phyloP scores from a whole-genome alignment of 2,329 filamentous ascomycete genomes.

The Plectosphaerella plurivora region DNA sequence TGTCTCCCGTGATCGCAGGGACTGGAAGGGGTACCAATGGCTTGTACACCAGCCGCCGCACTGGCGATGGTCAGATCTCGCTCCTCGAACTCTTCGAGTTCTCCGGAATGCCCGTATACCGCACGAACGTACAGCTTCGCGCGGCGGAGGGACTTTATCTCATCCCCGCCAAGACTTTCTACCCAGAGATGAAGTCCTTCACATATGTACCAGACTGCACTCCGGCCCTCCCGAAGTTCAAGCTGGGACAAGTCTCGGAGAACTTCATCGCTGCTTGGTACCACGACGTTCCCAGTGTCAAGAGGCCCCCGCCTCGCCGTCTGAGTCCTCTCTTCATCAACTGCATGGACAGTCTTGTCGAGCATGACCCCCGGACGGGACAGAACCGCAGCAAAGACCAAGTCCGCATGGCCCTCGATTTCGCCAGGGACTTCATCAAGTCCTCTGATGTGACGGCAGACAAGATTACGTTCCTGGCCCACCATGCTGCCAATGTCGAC shows the following conservation, averaged over 20 bases:
- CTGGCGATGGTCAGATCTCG: constrained; percentile 6
- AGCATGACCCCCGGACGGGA: not conserved
- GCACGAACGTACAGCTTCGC: constrained; percentile 13
- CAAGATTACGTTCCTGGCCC: not conserved
- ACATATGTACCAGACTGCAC: constrained; percentile 6
- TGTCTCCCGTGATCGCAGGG: constrained; percentile 3
- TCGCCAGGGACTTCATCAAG: too few relatives aligned
- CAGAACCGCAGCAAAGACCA: too few relatives aligned
- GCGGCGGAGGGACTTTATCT: constrained; percentile 15
- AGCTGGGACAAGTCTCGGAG: not conserved
- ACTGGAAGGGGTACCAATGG: not conserved
- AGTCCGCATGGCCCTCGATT: too few relatives aligned
- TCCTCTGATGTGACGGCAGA: constrained; percentile 5
- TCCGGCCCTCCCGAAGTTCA: not conserved
- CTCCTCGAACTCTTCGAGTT: constrained; percentile 8
- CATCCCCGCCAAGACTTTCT: constrained; percentile 7
- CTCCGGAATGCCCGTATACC: constrained; percentile 11
- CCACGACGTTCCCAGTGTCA: not conserved
- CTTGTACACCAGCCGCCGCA: constrained; percentile 7
- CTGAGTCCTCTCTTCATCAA: constrained; percentile 15
- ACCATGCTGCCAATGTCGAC: constrained; percentile 11
- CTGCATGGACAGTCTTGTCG: constrained; percentile 5
- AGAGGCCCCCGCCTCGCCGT: not conserved
- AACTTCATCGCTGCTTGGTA: not conserved
- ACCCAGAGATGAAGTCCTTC: constrained; percentile 7